Conservation (phyloP, 164 flowering plant genomes). For the Vitis rupestris region DNA sequence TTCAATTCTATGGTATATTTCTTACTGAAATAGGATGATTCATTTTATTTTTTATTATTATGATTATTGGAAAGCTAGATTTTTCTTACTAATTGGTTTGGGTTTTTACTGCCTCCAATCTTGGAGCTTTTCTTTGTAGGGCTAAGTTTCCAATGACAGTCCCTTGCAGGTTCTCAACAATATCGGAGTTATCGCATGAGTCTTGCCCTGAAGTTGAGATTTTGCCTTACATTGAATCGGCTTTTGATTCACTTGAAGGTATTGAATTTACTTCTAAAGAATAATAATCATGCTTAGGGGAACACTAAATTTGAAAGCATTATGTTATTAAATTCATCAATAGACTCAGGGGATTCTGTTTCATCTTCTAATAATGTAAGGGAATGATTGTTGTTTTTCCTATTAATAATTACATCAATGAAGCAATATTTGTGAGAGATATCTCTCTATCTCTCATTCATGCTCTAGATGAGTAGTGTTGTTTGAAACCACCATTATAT, state of each 20-base stretch:
- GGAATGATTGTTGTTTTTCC: no score
- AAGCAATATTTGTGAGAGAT: no score
- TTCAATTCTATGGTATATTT: no score
- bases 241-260: constrained; percentile 52
- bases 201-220: constrained; percentile 25
- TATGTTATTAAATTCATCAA: no score
- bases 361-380: no score
- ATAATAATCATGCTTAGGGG: not conserved
- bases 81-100: not conserved
- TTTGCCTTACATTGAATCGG: constrained; percentile 37
- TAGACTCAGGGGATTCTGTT: no score
- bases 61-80: not conserved
- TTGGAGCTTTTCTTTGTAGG: constrained; percentile 6
- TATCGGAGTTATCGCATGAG: constrained; percentile 26
- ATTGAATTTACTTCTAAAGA: constrained; percentile 5
- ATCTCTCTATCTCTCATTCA: no score
- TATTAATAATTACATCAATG: no score
- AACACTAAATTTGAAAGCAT: not conserved
- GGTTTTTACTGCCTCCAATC: not conserved
- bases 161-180: constrained; percentile 55
- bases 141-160: constrained; percentile 40
- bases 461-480: no score
- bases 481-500: no score
- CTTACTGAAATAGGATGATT: not conserved
- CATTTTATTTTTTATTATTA: not conserved